Evolutionary conservation across 768 basidiomycete species (phyloP).

Genomic region (Podaxis sp.): DNA sequence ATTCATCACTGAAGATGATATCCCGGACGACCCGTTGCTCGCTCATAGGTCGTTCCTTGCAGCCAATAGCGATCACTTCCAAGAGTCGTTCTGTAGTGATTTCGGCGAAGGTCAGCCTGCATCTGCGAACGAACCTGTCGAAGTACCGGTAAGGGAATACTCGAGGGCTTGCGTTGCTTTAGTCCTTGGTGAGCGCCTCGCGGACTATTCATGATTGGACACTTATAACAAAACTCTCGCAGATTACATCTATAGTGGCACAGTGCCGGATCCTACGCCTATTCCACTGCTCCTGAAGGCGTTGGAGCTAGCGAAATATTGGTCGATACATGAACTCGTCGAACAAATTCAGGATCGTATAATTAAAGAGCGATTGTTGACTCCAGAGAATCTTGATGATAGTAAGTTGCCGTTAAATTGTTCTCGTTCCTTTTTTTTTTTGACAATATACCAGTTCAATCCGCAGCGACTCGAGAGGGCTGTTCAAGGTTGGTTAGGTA

Average conservation of each 20-base stretch:
- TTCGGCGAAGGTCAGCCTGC: conserved; percentile 2
- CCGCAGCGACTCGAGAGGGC: neutral
- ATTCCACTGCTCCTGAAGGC: neutral
- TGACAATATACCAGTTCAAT: neutral
- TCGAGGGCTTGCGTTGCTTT: conserved; percentile 4
- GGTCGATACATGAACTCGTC: conserved; percentile 1
- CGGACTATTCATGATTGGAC: neutral
- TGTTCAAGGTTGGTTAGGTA: neutral
- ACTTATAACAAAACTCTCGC: neutral
- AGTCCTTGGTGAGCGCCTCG: neutral
- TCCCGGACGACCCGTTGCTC: conserved; percentile 2
- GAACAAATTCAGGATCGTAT: conserved; percentile 1
- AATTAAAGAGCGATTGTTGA: neutral
- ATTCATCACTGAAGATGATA: conserved; percentile 4
- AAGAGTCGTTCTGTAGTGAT: conserved; percentile 7
- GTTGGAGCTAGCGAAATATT: neutral
- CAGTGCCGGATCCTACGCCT: neutral
- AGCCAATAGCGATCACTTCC: conserved; percentile 1
- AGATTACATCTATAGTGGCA: conserved; percentile 6
- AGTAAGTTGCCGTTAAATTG: neutral
- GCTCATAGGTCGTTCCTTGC: conserved; percentile 16
- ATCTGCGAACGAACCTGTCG: neutral
- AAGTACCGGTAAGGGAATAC: neutral
- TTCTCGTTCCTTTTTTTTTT: neutral
- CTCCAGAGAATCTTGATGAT: neutral